Evolutionary conservation across 257 asterid genomes (phyloP), one percentile per base, ranked within the genome.

Genomic region (Capsicum pubescens): DNA sequence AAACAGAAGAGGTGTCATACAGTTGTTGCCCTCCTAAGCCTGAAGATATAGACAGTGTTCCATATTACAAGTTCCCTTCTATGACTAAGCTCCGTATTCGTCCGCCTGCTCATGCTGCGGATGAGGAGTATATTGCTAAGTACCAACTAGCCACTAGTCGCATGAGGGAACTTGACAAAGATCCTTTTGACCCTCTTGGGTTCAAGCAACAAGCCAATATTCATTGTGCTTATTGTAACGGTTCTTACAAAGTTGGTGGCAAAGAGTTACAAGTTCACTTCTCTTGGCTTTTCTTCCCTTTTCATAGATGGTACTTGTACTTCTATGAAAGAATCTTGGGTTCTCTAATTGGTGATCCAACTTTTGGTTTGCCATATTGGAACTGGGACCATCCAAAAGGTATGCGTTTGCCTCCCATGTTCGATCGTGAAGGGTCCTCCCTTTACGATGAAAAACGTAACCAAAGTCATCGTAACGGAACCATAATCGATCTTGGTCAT

Each of bases 151-250:
- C 83, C n/a, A 60, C 21, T 8, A 57, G 71, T 3, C 44, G 71
- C 5, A 80, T 80, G 83, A 80, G 19, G 83, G 71, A n/a, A 21
- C 36, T 80, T 19, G 60, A 74, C 57, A 50, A 74, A 74, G 83
- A 80, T 13, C 44, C 74, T 1, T 80, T 48, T 80, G 36, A 89
- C 50, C 90, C 90, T 0, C 66, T 85, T 12, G 83, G 60, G n/a
- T 84, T 88, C 66, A 56, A 0, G 3, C 90, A 88, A 81, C 90
- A 88, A 86, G 90, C 90, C 9, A 83, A 80, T 9, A 44, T 88
- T 39, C 90, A 88, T 80, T 88, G 90, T 36, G 90, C 90, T 83
- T 88, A 88, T n/a, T 88, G 90, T 39, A 84, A 83, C 36, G 87
- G 87, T 42, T 72, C 87, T 13, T 88, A 88, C 21, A 58, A 50